Percentiles rank a stretch among this genome's conserved stretches.
These are phyloP conservation scores for Venturia effusa DNA, from an alignment of 2,329 filamentous ascomycete genomes.

Conservation along the genomic window DNA sequence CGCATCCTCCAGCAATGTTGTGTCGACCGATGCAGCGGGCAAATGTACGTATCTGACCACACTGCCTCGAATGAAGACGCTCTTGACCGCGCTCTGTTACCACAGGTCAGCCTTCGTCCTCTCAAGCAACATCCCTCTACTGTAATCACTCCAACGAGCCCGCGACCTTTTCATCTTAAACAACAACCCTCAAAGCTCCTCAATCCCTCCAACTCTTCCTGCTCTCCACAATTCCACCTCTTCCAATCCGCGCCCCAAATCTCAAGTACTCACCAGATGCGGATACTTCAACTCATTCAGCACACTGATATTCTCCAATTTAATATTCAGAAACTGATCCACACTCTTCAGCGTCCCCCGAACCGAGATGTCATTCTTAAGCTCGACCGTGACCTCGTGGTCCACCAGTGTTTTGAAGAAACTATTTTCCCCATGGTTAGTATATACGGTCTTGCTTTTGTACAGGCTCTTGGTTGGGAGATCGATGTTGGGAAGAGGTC, in stretches of 20 bases:
- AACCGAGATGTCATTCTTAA: conserved; percentile 98
- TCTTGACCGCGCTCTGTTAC: conserved; percentile 66
- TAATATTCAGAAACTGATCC: conserved; percentile 27
- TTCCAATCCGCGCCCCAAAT: not conserved
- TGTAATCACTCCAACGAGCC: not conserved
- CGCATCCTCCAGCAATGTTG: conserved; percentile 79
- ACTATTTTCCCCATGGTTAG: not conserved
- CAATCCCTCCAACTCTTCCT: not conserved
- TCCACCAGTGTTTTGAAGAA: conserved; percentile 79
- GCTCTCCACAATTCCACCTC: not conserved
- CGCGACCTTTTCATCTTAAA: not conserved
- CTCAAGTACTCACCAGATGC: conserved; percentile 55
- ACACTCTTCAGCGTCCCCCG: conserved; percentile 70
- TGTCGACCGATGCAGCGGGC: conserved; percentile 71
- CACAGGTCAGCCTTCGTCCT: not conserved
- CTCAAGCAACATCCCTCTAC: not conserved
- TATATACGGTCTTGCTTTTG: not conserved
- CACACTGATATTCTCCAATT: conserved; percentile 81
- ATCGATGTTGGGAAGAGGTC: not conserved
- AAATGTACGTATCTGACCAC: conserved; percentile 90
- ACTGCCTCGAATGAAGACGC: conserved; percentile 88
- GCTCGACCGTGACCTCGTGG: conserved; percentile 92
- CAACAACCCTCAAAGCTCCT: too few species aligned
- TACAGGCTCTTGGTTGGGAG: not conserved
- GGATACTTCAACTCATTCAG: conserved; percentile 92